Conservation (phyloP, 2,329 filamentous ascomycete species). For the Ophidiomyces ophidiicola region DNA sequence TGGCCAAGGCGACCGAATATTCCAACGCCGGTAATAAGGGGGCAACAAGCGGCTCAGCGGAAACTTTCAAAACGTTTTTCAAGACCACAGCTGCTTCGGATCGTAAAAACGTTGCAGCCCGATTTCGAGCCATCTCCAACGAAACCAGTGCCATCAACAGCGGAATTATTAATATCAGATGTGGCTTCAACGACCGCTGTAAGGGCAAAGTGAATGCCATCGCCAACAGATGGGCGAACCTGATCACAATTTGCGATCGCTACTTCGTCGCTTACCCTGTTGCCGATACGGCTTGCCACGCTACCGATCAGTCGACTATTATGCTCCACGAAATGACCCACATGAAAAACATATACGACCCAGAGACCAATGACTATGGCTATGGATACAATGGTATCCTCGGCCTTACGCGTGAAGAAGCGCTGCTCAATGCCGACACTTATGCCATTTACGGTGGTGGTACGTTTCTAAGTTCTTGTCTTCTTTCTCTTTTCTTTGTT, state of each 20-base stretch:
- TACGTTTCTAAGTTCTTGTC: conserved; percentile 16
- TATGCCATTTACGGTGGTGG: conserved; percentile 7
- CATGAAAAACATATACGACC: neutral
- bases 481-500: too few species aligned
- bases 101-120: neutral
- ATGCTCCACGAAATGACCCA: conserved; percentile 10
- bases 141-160: neutral
- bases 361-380: conserved; percentile 1
- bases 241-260: neutral
- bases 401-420: conserved; percentile 2
- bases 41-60: too few species aligned
- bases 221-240: conserved; percentile 5
- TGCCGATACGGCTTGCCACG: neutral
- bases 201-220: neutral
- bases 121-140: conserved; percentile 1
- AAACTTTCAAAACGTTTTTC: conserved; percentile 8
- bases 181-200: neutral
- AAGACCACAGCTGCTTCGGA: neutral
- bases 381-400: conserved; percentile 4
- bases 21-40: too few species aligned
- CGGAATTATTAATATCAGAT: neutral
- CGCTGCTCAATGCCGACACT: conserved; percentile 7
- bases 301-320: conserved; percentile 3
- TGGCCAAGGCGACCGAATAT: too few species aligned
- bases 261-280: conserved; percentile 5